phyloP scores from a whole-genome alignment of 345 rosid species.

The Rhodamnia argentea region DNA sequence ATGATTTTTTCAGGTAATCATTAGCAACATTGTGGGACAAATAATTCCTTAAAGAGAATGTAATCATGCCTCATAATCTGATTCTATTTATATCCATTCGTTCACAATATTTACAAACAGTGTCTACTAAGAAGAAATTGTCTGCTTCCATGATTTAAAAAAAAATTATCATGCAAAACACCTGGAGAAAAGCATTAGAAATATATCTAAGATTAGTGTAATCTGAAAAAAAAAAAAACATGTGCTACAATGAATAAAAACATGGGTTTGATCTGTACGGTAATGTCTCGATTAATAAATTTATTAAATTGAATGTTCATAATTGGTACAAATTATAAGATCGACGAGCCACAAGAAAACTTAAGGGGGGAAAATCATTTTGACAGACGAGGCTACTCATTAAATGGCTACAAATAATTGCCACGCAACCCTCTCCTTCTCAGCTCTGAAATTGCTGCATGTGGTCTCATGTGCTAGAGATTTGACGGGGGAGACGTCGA shows the following conservation, averaged over 20 bases:
- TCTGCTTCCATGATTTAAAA: neutral
- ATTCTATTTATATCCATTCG: no score
- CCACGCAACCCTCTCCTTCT: neutral
- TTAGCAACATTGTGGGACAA: no score
- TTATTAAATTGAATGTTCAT: neutral
- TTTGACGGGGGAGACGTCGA: neutral
- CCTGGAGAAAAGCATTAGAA: neutral
- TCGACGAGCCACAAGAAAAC: neutral
- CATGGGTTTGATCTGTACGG: neutral
- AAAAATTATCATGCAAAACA: neutral
- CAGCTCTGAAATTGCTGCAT: neutral
- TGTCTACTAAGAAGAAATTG: neutral
- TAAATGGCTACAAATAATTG: neutral
- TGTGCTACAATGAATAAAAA: neutral
- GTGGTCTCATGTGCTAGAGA: neutral
- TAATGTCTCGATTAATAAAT: neutral
- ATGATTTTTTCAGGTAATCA: no score
- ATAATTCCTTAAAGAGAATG: no score
- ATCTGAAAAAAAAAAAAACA: neutral
- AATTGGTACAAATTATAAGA: neutral
- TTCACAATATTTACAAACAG: neutral
- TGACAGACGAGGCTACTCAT: neutral
- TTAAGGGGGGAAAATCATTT: neutral
- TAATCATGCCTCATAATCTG: no score
- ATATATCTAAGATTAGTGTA: neutral